Conservation (phyloP, 441 rosid species). For the Mallotus repandus region DNA sequence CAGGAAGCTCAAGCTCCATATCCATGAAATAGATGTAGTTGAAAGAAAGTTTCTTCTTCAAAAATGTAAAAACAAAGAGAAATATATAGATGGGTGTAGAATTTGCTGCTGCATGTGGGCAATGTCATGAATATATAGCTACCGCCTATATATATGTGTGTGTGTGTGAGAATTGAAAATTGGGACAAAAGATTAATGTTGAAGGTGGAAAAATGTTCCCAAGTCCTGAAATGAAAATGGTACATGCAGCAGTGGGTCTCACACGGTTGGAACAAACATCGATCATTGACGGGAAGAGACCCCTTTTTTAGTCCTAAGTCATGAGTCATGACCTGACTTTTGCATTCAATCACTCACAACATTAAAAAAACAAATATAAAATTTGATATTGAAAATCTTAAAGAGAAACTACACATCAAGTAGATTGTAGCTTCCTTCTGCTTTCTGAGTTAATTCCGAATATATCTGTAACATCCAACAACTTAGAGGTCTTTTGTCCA, state of each 20-base stretch:
- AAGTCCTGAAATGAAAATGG: no score
- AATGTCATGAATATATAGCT: not conserved
- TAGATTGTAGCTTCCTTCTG: not conserved
- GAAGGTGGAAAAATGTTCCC: not conserved
- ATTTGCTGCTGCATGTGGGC: not conserved
- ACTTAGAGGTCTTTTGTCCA: no score
- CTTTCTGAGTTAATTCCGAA: not conserved
- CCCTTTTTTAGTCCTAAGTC: not conserved
- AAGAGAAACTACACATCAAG: not conserved
- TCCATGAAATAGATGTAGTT: not conserved
- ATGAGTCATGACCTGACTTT: not conserved
- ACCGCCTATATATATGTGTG: no score
- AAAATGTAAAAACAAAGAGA: no score
- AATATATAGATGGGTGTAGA: no score
- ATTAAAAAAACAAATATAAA: no score
- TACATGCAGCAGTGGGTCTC: not conserved
- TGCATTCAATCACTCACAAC: no score
- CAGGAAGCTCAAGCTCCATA: constrained; percentile 30
- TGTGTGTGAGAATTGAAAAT: not conserved
- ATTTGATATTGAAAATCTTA: no score
- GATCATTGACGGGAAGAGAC: no score
- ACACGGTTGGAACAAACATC: not conserved
- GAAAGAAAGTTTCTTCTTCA: no score
- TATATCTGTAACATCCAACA: not conserved
- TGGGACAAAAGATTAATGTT: not conserved